Percentiles rank a stretch among this genome's conserved stretches.
Conservation (phyloP, 1,284 basidiomycete species). For the Pseudomicrostroma phylloplanum region DNA sequence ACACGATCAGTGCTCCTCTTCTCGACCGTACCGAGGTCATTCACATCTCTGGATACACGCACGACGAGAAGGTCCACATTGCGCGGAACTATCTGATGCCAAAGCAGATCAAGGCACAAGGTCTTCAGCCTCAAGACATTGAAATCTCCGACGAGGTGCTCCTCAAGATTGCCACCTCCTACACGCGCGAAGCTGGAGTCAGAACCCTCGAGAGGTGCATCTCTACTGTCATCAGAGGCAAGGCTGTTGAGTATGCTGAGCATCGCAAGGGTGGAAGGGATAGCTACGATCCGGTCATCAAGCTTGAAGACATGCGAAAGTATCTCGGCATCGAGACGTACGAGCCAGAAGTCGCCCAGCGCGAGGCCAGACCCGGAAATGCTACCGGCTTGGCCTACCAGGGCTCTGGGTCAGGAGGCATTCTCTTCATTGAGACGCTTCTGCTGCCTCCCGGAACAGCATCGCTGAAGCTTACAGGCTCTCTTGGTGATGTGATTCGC, state of each 20-base stretch:
- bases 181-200: conserved; percentile 87
- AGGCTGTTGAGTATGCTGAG: conserved; percentile 66
- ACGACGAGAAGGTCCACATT: conserved; percentile 53
- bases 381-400: conserved; percentile 82
- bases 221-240: conserved; percentile 70
- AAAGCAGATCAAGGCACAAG: conserved; percentile 71
- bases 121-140: conserved; percentile 56
- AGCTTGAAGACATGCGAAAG: conserved; percentile 68
- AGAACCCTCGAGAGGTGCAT: conserved; percentile 79
- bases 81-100: conserved; percentile 63
- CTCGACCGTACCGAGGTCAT: conserved; percentile 54
- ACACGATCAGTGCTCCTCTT: conserved; percentile 52
- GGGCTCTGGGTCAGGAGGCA: conserved; percentile 78
- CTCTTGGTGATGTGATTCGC: conserved; percentile 65
- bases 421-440: conserved; percentile 73
- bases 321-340: conserved; percentile 76
- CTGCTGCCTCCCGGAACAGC: conserved; percentile 65
- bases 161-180: conserved; percentile 65
- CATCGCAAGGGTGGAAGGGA: conserved; percentile 56
- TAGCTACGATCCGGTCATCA: conserved; percentile 63
- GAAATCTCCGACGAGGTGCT: conserved; percentile 65
- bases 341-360: conserved; percentile 71
- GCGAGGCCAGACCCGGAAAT: conserved; percentile 64
- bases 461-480: conserved; percentile 69
- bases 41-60: conserved; percentile 52